Evolutionary conservation across 305 asterid species (phyloP).

Genomic region (Solanum hybrid): DNA sequence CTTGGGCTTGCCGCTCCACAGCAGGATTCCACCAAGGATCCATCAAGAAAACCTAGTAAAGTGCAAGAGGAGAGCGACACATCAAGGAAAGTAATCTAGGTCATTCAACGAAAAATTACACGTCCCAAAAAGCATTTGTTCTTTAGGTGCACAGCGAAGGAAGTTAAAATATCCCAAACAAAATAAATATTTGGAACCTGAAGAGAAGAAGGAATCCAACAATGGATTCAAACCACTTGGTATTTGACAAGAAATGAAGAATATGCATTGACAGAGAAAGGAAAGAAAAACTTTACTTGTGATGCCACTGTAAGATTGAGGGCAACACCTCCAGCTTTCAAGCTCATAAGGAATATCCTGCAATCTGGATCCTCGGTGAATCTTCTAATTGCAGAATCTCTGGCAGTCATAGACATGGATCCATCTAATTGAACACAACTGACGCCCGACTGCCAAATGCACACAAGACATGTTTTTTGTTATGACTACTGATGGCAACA

Average conservation of each 20-base stretch:
- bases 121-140: not conserved
- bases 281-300: constrained; percentile 37
- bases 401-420: constrained; percentile 72
- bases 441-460: constrained; percentile 61
- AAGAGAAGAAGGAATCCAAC: not conserved
- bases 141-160: not conserved
- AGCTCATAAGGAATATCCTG: constrained; percentile 87
- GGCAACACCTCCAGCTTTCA: constrained; percentile 95
- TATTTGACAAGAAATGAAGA: not conserved
- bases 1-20: constrained; percentile 94
- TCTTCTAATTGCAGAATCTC: constrained; percentile 72
- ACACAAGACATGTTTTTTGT: not conserved
- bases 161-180: not conserved
- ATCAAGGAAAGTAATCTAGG: not conserved
- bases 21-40: constrained; percentile 99
- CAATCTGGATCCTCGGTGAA: constrained; percentile 70
- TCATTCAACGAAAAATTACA: not conserved
- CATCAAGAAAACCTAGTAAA: constrained; percentile 78
- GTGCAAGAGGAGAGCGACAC: not conserved
- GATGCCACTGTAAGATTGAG: constrained; percentile 93
- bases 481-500: not conserved
- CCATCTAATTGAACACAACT: constrained; percentile 74
- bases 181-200: not conserved
- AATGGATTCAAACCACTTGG: not conserved
- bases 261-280: not conserved